Conservation (phyloP, 768 basidiomycete species). For the Albatrellus ellisii region DNA sequence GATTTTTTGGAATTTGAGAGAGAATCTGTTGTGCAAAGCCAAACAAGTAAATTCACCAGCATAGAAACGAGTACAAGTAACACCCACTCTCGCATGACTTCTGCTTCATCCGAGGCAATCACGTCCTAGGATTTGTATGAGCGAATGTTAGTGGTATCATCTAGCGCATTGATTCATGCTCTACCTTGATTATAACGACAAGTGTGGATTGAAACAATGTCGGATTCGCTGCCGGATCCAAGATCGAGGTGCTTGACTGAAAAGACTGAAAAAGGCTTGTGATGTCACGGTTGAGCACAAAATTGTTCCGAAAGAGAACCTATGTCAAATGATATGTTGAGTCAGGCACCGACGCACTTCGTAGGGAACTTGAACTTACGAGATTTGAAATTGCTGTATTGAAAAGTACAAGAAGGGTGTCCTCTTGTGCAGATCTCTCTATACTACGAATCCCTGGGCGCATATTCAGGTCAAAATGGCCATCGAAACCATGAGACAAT, state of each 20-base stretch:
- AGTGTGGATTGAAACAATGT: slow-evolving; percentile 45
- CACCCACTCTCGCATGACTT: slow-evolving; percentile 44
- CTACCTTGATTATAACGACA: slow-evolving; percentile 50
- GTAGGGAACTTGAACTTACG: slow-evolving; percentile 19
- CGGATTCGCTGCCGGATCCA: slow-evolving; percentile 47
- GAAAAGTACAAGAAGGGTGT: slow-evolving; percentile 48
- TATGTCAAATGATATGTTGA: slow-evolving; percentile 14
- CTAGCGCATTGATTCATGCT: not conserved
- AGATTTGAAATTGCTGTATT: slow-evolving; percentile 55
- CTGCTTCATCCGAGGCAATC: slow-evolving; percentile 43
- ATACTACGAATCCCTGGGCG: slow-evolving; percentile 46
- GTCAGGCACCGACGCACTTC: too few species aligned
- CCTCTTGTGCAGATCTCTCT: slow-evolving; percentile 50
- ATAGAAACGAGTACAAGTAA: not conserved
- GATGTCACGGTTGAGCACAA: slow-evolving; percentile 46
- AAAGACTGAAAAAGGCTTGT: slow-evolving; percentile 49
- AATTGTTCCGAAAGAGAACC: slow-evolving; percentile 57
- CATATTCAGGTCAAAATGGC: not conserved
- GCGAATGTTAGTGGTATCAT: not conserved
- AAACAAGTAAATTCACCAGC: not conserved
- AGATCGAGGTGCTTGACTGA: slow-evolving; percentile 39
- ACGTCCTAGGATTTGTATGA: slow-evolving; percentile 32
- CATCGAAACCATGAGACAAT: not conserved
- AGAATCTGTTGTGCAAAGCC: slow-evolving; percentile 27
- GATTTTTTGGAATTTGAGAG: slow-evolving; percentile 43